These are phyloP conservation scores for Petunia hybrid DNA, from an alignment of 305 asterid species.

Conservation along the genomic window DNA sequence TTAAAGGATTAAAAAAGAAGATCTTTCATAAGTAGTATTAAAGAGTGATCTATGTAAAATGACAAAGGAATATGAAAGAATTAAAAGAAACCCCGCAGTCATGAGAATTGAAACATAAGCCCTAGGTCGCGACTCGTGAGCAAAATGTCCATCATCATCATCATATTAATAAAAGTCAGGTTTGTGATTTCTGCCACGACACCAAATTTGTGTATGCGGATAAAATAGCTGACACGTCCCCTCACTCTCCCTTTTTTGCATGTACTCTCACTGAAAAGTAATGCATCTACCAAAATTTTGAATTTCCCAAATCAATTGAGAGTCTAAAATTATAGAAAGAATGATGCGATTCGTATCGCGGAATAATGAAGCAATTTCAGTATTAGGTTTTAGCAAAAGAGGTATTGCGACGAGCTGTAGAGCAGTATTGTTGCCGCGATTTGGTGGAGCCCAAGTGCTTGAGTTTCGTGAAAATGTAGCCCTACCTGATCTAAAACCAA, in stretches of 20 bases:
- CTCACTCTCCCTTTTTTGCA: constrained; percentile 8
- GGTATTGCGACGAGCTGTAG: constrained; percentile 52
- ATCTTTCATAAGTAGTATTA: too few species aligned
- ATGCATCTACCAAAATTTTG: not conserved
- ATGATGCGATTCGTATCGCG: constrained; percentile 33
- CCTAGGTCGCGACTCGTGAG: too few species aligned
- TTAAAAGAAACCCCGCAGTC: too few species aligned
- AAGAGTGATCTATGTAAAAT: too few species aligned
- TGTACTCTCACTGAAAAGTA: not conserved
- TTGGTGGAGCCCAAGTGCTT: constrained; percentile 60
- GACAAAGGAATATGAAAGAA: too few species aligned
- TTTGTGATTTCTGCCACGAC: not conserved
- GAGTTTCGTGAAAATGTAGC: constrained; percentile 50
- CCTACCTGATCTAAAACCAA: constrained; percentile 55
- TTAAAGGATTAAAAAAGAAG: too few species aligned
- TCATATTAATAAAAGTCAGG: too few species aligned
- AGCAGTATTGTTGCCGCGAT: constrained; percentile 55
- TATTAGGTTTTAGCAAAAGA: constrained; percentile 40
- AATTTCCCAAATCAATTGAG: not conserved
- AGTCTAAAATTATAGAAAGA: not conserved
- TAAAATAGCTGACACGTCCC: constrained; percentile 31
- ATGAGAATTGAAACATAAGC: too few species aligned
- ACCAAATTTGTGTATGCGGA: constrained; percentile 24
- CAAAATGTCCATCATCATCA: too few species aligned
- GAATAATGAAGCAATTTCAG: constrained; percentile 30